Evolutionary conservation across 1,284 basidiomycete species (phyloP).

Genomic region (Xanthoconium separans): DNA sequence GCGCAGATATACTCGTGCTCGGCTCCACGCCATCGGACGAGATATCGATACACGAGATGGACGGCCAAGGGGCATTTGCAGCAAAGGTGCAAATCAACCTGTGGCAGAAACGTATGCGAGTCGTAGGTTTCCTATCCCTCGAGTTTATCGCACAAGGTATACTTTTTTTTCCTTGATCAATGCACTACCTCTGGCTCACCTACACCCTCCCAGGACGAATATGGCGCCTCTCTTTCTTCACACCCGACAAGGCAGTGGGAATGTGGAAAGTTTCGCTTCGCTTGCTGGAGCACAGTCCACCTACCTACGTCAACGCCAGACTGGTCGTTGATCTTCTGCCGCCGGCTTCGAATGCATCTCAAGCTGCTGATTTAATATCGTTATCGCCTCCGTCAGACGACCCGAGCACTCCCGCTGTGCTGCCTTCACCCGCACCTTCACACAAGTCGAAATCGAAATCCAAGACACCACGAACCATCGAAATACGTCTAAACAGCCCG

Average conservation of each 20-base stretch:
- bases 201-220: slow-evolving; percentile 47
- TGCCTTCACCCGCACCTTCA: neutral
- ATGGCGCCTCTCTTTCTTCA: slow-evolving; percentile 58
- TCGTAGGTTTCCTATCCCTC: slow-evolving; percentile 49
- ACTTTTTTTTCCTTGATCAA: neutral
- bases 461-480: slow-evolving; percentile 10
- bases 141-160: slow-evolving; percentile 52
- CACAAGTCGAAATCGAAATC: slow-evolving; percentile 8
- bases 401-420: neutral
- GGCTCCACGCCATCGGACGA: slow-evolving; percentile 54
- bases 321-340: slow-evolving; percentile 47
- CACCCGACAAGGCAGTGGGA: slow-evolving; percentile 32
- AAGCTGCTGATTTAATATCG: slow-evolving; percentile 12
- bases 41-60: slow-evolving; percentile 48
- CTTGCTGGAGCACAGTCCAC: slow-evolving; percentile 57
- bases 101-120: slow-evolving; percentile 72
- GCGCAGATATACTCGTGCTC: slow-evolving; percentile 57
- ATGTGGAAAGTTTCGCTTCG: slow-evolving; percentile 56
- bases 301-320: slow-evolving; percentile 56
- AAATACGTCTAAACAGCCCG: slow-evolving; percentile 17
- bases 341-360: slow-evolving; percentile 2
- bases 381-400: slow-evolving; percentile 15
- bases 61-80: slow-evolving; percentile 52
- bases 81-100: slow-evolving; percentile 52
- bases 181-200: neutral